A percentile compares a stretch with the other conserved stretches of the same genome.
phyloP scores from a whole-genome alignment of 345 rosid species.

The Eucalyptus tenuipes region DNA sequence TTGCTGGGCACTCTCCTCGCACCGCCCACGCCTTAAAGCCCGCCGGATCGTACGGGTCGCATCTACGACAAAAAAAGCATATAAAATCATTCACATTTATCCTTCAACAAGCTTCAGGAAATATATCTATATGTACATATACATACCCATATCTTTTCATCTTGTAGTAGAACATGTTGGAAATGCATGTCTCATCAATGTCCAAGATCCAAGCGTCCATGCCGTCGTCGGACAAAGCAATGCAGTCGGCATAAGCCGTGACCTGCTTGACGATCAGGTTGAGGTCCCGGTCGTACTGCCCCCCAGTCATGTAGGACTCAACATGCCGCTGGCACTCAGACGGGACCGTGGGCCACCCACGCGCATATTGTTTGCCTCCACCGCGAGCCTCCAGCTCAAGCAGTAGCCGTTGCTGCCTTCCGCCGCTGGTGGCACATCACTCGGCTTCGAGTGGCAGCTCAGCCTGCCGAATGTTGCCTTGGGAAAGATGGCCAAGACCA shows the following conservation, averaged over 20 bases:
- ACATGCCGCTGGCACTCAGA: constrained; percentile 36
- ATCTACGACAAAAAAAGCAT: constrained; percentile 16
- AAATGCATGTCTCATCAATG: constrained; percentile 87
- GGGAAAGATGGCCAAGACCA: background rate
- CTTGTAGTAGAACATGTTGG: constrained; percentile 60
- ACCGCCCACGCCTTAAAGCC: constrained; percentile 69
- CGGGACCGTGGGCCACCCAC: constrained; percentile 75
- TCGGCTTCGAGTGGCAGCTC: background rate
- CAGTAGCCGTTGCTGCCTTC: constrained; percentile 7
- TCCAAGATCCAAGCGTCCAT: constrained; percentile 90
- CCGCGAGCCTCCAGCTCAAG: constrained; percentile 78
- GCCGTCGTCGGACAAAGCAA: constrained; percentile 29
- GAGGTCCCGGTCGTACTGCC: constrained; percentile 63
- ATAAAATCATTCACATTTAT: background rate
- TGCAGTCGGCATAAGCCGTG: constrained; percentile 15
- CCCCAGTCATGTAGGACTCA: constrained; percentile 61
- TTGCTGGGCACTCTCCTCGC: constrained; percentile 58
- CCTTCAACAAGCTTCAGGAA: background rate
- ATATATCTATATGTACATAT: background rate
- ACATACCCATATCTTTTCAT: constrained; percentile 65
- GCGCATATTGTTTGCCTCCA: constrained; percentile 74
- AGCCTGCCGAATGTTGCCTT: background rate
- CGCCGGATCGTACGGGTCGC: constrained; percentile 69
- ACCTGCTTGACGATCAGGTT: constrained; percentile 43
- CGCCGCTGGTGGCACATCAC: background rate